Evolutionary conservation across 805 yeast species (phyloP).

Genomic region (Sugiyamaella chiloensis): DNA sequence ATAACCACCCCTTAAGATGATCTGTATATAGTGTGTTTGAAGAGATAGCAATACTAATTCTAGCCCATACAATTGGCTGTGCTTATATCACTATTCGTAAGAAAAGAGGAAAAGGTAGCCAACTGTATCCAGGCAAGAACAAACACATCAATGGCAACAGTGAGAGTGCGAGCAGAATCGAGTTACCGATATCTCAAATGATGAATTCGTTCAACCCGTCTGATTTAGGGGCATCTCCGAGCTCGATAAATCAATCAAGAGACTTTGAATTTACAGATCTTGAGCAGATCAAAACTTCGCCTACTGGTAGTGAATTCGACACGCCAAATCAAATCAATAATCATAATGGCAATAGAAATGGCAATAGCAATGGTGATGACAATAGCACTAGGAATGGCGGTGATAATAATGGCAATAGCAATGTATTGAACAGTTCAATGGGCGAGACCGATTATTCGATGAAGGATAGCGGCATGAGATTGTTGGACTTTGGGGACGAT

Average conservation of each 20-base stretch:
- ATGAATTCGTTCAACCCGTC: too few species aligned
- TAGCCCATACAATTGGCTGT: constrained; percentile 4
- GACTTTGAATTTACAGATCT: background rate
- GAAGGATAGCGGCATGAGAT: background rate
- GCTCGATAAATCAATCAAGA: background rate
- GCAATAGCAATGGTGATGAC: background rate
- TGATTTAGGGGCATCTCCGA: background rate
- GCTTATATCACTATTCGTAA: constrained; percentile 10
- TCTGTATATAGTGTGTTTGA: too few species aligned
- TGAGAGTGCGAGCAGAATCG: background rate
- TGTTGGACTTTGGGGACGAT: background rate
- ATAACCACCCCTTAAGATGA: too few species aligned
- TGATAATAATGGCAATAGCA: background rate
- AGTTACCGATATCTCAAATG: background rate
- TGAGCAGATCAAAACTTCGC: background rate
- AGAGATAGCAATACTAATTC: background rate
- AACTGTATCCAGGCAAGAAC: constrained; percentile 9
- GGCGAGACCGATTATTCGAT: background rate
- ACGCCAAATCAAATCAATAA: background rate
- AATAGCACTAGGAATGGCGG: background rate
- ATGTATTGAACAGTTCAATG: background rate
- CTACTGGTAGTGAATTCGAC: background rate
- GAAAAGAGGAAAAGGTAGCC: constrained; percentile 17
- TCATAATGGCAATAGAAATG: background rate
- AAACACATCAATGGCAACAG: constrained; percentile 1